Evolutionary conservation across 2,329 filamentous ascomycete species (phyloP), one percentile per base, ranked within the genome.

Genomic region (Cladosporium phlei): DNA sequence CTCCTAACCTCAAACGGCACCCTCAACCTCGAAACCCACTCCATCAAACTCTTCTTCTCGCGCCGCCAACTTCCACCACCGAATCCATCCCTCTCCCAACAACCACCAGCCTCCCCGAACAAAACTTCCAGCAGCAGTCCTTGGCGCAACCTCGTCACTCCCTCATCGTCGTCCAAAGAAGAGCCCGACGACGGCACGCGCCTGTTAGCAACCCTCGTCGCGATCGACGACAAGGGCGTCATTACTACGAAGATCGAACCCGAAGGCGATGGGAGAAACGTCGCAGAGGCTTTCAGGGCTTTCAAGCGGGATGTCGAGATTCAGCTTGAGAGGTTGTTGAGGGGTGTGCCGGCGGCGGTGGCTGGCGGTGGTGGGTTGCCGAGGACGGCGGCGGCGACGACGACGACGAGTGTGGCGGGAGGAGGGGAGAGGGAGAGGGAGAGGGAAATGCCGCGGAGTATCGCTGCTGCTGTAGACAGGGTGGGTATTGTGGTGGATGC

Each of bases 201-300:
- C 3, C 24, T 58, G 17, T 43, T 59, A 10, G 54, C 58, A 3
- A 54, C 54, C 3, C 48, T 60, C 22, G 55, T 59, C 4, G 53
- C 55, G 1, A 47, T 52, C 12, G 30, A 35, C 8, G 49, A 52
- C 8, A 28, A 45, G 19, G 55, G 53, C 22, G 48, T 55, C 8
- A 55, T 59, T n/a, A 39, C 38, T n/a, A 54, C 53, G 7, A 59
- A 59, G 38, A 50, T 58, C 16, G 57, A 57, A 30, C 40, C 54
- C 7, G 35, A 29, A 9, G 30, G 28, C 7, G 52, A 55, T 34
- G 57, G 55, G 3, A 46, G 51, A 17, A 47, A 54, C 17, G 52
- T 58, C 4, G 42, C 40, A 5, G 55, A 60, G 32, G 57, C 56
- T 2, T 59, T 58, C 17, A 39, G 27, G 17, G 52, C 44, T 14